These are phyloP conservation scores for Mayamaea pseudoterrestris DNA, from an alignment of 108 stramenopile species.

Conservation along the genomic window DNA sequence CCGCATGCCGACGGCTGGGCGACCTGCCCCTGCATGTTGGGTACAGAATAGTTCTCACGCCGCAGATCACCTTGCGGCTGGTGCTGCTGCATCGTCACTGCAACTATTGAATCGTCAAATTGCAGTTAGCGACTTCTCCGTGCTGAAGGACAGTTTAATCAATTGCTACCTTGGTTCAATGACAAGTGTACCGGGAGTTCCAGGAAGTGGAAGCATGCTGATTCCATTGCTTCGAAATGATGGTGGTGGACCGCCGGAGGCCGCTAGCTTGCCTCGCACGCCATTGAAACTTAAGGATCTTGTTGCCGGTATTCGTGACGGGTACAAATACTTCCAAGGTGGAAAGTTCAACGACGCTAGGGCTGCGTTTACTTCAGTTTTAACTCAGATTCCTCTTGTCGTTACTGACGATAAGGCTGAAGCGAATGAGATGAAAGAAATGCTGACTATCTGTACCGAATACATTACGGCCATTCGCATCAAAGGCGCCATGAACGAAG, in stretches of 20 bases:
- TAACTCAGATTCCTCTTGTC: constrained; percentile 81
- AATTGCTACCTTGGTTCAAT: constrained; percentile 77
- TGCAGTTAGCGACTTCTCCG: constrained; percentile 86
- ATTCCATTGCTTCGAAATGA: constrained; percentile 82
- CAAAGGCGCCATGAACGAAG: constrained; percentile 73
- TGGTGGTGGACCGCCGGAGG: constrained; percentile 57
- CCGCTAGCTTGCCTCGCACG: constrained; percentile 71
- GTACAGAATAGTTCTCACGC: constrained; percentile 88
- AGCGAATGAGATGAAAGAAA: constrained; percentile 87
- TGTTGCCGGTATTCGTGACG: constrained; percentile 62
- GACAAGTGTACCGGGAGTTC: constrained; percentile 80
- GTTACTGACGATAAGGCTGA: constrained; percentile 71
- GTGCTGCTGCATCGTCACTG: constrained; percentile 87
- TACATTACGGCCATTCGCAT: constrained; percentile 96
- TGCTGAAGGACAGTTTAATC: constrained; percentile 70
- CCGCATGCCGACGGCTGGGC: constrained; percentile 83
- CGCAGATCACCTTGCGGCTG: constrained; percentile 96
- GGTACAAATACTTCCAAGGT: constrained; percentile 88
- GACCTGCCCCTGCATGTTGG: constrained; percentile 80
- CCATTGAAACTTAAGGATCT: constrained; percentile 44
- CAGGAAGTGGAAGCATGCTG: constrained; percentile 60
- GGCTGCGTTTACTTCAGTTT: constrained; percentile 58
- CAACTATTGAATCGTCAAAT: constrained; percentile 96
- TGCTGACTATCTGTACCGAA: constrained; percentile 87
- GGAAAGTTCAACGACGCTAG: constrained; percentile 92